Evolutionary conservation across 768 basidiomycete species (phyloP).

Genomic region (Macrolepiota dolichaula): DNA sequence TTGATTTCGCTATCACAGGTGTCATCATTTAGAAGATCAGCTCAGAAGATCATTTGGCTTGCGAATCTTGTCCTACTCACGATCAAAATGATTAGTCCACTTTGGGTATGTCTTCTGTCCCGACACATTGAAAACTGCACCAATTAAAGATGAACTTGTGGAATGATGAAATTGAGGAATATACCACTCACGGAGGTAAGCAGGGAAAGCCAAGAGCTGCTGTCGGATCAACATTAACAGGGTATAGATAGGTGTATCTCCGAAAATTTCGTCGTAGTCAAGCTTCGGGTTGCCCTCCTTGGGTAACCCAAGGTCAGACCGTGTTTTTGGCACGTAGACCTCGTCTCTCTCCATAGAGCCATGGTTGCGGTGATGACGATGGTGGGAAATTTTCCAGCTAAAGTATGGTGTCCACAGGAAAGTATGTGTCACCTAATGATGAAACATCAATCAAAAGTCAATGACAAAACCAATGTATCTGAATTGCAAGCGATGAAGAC

Average conservation of each 20-base stretch:
- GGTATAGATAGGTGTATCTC: constrained; percentile 61
- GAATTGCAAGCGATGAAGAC: constrained; percentile 17
- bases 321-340: constrained; percentile 60
- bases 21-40: constrained; percentile 4
- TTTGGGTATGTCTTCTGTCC: constrained; percentile 57
- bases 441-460: constrained; percentile 2
- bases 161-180: constrained; percentile 12
- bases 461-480: constrained; percentile 9
- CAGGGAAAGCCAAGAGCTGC: constrained; percentile 57
- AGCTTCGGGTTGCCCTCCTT: constrained; percentile 30
- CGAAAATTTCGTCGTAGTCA: constrained; percentile 53
- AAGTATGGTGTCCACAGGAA: constrained; percentile 52
- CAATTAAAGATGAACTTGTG: neutral
- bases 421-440: constrained; percentile 37
- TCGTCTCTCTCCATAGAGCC: constrained; percentile 55
- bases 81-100: constrained; percentile 67
- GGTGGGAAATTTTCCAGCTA: constrained; percentile 53
- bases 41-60: neutral
- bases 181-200: constrained; percentile 49
- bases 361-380: constrained; percentile 49
- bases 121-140: constrained; percentile 57
- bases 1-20: constrained; percentile 41
- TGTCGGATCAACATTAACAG: constrained; percentile 52
- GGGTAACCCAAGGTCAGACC: constrained; percentile 50
- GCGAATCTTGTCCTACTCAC: constrained; percentile 31